Conservation (phyloP, 1,284 basidiomycete genomes). For the Pseudozyma hubeiensis region DNA sequence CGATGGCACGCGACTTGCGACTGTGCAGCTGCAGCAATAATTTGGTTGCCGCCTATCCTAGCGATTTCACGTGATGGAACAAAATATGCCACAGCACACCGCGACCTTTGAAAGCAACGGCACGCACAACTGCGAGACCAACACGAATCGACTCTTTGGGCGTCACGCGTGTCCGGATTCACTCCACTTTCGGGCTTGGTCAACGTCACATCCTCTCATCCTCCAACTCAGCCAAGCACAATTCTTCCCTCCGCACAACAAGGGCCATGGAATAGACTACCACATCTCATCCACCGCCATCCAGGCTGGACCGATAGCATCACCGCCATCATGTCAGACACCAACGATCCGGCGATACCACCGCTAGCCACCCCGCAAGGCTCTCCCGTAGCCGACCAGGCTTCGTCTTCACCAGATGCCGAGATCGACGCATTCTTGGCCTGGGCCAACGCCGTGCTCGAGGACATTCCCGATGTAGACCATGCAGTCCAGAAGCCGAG, state of each 20-base stretch:
- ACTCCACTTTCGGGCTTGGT: not conserved
- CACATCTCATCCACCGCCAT: no score
- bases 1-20: not conserved
- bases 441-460: constrained; percentile 49
- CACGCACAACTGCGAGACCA: no score
- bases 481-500: constrained; percentile 19
- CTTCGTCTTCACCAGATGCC: constrained; percentile 15
- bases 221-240: no score
- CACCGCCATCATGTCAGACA: constrained; percentile 18
- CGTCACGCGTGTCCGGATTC: not conserved
- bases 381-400: constrained; percentile 9
- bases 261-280: no score
- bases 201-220: no score
- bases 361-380: not conserved
- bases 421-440: constrained; percentile 50
- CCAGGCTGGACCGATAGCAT: not conserved
- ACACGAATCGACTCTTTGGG: no score
- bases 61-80: constrained; percentile 1
- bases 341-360: constrained; percentile 3
- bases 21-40: no score
- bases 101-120: not conserved
- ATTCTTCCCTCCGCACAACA: no score
- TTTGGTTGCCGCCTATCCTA: no score
- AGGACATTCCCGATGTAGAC: constrained; percentile 17
- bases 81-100: not conserved